Evolutionary conservation across 495 filamentous ascomycete species (phyloP).

Genomic region (Letharia lupina): DNA sequence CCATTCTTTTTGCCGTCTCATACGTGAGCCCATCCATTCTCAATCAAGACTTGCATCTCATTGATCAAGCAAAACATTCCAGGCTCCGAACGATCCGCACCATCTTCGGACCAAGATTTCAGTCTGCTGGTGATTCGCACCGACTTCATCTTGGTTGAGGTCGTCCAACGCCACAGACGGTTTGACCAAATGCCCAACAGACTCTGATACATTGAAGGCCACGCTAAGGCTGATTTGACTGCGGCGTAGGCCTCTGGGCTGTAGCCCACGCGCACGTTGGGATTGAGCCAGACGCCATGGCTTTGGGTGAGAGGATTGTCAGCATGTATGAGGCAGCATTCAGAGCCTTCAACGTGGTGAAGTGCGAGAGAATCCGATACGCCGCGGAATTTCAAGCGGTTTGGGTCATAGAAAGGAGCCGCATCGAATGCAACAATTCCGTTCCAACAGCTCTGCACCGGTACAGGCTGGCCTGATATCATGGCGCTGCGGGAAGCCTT

Average conservation of each 20-base stretch:
- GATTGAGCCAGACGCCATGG: slow-evolving; percentile 68
- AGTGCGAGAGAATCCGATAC: slow-evolving; percentile 59
- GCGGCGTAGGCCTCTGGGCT: slow-evolving; percentile 48
- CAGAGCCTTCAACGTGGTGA: slow-evolving; percentile 64
- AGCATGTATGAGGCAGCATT: slow-evolving; percentile 76
- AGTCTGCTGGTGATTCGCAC: slow-evolving; percentile 34
- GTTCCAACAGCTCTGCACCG: slow-evolving; percentile 77
- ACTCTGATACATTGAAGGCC: slow-evolving; percentile 33
- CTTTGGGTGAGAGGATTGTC: slow-evolving; percentile 51
- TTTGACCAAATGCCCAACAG: slow-evolving; percentile 50
- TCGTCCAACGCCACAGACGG: slow-evolving; percentile 44
- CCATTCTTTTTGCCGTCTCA: slow-evolving; percentile 27
- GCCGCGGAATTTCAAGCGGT: slow-evolving; percentile 57
- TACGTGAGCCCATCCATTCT: slow-evolving; percentile 71
- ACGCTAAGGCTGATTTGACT: slow-evolving; percentile 37
- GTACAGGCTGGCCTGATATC: slow-evolving; percentile 47
- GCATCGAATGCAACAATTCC: slow-evolving; percentile 61
- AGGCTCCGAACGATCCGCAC: slow-evolving; percentile 37
- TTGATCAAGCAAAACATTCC: slow-evolving; percentile 65
- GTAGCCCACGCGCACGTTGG: slow-evolving; percentile 69
- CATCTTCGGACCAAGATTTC: slow-evolving; percentile 35
- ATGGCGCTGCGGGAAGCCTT: slow-evolving; percentile 50
- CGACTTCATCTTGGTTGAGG: slow-evolving; percentile 32
- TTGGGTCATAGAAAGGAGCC: slow-evolving; percentile 45
- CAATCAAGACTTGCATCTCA: slow-evolving; percentile 74